Conservation (phyloP, 2,329 filamentous ascomycete species). For the Biscogniauxia mediterranea region DNA sequence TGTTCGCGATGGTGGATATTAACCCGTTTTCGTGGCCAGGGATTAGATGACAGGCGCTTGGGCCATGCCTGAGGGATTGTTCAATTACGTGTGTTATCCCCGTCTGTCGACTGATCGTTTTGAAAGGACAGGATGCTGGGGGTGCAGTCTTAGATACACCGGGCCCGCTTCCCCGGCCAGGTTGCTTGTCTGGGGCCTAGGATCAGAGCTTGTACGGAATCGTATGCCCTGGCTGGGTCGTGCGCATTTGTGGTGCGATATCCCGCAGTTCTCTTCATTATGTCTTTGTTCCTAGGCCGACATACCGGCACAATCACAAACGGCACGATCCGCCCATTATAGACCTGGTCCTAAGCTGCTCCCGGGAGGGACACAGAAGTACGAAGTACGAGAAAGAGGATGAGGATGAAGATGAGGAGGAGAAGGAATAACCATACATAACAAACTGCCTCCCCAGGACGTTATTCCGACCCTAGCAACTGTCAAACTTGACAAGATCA, state of each 20-base stretch:
- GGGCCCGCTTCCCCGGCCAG: background rate
- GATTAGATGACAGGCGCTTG: slow-evolving; percentile 3
- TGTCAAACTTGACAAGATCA: slow-evolving; percentile 20
- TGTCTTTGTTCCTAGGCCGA: background rate
- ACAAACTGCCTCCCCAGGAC: background rate
- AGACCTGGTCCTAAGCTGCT: background rate
- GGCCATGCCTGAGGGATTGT: background rate
- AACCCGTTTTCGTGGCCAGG: background rate
- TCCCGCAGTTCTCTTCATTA: background rate
- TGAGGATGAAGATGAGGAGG: background rate
- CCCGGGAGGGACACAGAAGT: background rate
- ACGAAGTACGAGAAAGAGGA: no score
- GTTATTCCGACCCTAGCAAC: slow-evolving; percentile 10
- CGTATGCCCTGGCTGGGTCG: background rate
- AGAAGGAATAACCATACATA: background rate
- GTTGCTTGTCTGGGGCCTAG: background rate
- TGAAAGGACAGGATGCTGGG: background rate
- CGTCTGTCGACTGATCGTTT: slow-evolving; percentile 1
- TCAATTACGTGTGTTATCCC: background rate
- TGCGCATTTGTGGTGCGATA: background rate
- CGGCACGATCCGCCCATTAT: background rate
- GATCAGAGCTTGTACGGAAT: background rate
- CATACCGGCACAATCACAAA: background rate
- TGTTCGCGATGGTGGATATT: slow-evolving; percentile 3
- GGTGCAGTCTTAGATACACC: background rate